Base-by-base conservation (phyloP, 1,139 yeast species). In the Yamadazyma siamensis region DNA sequence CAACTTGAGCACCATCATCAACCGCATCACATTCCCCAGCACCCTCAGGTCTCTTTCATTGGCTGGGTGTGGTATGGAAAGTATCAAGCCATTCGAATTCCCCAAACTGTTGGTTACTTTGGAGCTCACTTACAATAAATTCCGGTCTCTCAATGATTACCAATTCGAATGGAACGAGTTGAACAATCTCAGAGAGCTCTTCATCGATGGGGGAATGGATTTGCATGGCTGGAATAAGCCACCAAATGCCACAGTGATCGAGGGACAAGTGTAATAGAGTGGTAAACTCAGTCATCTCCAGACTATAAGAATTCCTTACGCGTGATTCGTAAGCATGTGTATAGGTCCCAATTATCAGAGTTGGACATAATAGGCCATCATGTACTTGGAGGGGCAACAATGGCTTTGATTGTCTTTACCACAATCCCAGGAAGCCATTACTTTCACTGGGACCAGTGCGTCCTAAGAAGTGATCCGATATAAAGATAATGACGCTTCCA, bases 41-140 rank as follows among this genome's bases (percentile, higher is more conserved):
- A n/a, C 25, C 15, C 20, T 40, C 15, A 25, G 29, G 15, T 15
- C 27, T 15, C 26, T 40, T 15, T 13, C 27, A 7, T 22, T 41
- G 4, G 18, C 18, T 6, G 57, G 50, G 20, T 58, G 66, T 34
- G 36, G 43, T 3, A 38, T 60, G 6, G 27, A 17, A 3, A 37
- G 40, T 6, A 41, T 61, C 10, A 25, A 34, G 6, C 40, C 34
- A 16, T 52, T 61, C 31, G 36, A 43, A 14, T 59, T 61, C 32
- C 68, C 68, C 2, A 20, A 16, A 1, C 45, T 50, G 2, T 39
- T 62, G 25, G 36, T 38, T n/a, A 38, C 39, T 6, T 40, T 61
- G 12, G 45, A 50, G 4, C 32, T 62, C 13, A 39, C 50, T 4
- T 18, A 18, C 10, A 59, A 59, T 33, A 7, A 40, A 41, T 27